Percentiles rank a stretch among this genome's conserved stretches.
These are phyloP conservation scores for Kernera saxatilis DNA, from an alignment of 345 rosid genomes.

Conservation along the genomic window DNA sequence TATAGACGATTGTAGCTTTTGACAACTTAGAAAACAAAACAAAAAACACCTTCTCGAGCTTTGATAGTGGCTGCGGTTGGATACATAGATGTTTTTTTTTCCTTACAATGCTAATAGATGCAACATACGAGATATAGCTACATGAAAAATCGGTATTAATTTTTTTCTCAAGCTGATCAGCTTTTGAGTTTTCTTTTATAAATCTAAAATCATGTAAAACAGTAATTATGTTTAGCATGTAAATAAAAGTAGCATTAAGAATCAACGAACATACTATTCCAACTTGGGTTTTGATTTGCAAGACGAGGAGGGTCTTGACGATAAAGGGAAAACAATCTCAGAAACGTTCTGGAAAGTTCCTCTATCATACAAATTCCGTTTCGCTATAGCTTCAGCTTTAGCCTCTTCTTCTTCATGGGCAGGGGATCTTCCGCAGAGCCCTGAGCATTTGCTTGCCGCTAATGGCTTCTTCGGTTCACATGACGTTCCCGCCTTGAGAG, in stretches of 20 bases:
- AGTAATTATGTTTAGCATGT: background rate
- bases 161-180: background rate
- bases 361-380: slow-evolving; percentile 56
- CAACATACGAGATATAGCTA: no score
- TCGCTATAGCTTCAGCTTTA: slow-evolving; percentile 30
- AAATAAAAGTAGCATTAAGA: background rate
- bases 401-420: slow-evolving; percentile 40
- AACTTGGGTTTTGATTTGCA: slow-evolving; percentile 37
- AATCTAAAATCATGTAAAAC: background rate
- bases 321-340: slow-evolving; percentile 61
- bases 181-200: background rate
- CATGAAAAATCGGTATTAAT: background rate
- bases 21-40: background rate
- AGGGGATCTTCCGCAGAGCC: slow-evolving; percentile 51
- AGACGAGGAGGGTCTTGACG: slow-evolving; percentile 46
- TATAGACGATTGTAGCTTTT: background rate
- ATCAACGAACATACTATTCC: background rate
- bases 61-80: no score
- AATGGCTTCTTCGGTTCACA: slow-evolving; percentile 33
- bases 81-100: no score
- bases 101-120: no score
- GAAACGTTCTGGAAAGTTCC: slow-evolving; percentile 49
- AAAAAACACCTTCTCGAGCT: no score
- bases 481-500: slow-evolving; percentile 50
- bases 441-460: slow-evolving; percentile 49